These are phyloP conservation scores for Ophiosphaerella herpotricha DNA, from an alignment of 2,329 filamentous ascomycete species.

Conservation along the genomic window DNA sequence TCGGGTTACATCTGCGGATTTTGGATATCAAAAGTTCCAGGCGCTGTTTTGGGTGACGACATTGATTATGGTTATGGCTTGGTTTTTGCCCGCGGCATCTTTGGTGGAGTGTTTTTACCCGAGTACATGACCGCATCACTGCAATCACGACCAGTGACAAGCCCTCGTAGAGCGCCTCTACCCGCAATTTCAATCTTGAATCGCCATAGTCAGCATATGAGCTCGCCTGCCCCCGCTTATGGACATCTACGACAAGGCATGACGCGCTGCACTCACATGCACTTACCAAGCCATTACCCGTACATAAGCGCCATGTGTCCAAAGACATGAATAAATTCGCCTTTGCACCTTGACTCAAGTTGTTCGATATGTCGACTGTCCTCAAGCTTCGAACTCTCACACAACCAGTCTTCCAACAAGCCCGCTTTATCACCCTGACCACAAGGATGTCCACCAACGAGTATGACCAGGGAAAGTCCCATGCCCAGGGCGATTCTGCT, in stretches of 20 bases:
- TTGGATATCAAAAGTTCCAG: no score
- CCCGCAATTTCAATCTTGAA: no score
- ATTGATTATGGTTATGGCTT: no score
- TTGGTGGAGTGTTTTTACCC: not conserved
- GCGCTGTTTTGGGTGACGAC: no score
- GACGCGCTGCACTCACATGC: not conserved
- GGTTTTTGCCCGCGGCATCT: no score
- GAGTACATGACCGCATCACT: not conserved
- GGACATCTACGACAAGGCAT: slow-evolving; percentile 1
- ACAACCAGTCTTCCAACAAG: slow-evolving; percentile 19
- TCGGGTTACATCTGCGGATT: no score
- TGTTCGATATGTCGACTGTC: slow-evolving; percentile 21
- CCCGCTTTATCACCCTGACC: slow-evolving; percentile 15
- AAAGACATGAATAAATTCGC: not conserved
- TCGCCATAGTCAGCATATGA: no score
- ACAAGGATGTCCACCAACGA: slow-evolving; percentile 40
- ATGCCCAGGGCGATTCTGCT: slow-evolving; percentile 47
- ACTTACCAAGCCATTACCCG: not conserved
- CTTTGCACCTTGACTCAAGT: not conserved
- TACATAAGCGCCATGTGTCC: slow-evolving; percentile 4
- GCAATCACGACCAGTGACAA: not conserved
- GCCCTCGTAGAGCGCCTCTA: no score
- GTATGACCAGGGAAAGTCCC: slow-evolving; percentile 48
- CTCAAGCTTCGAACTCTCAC: slow-evolving; percentile 25
- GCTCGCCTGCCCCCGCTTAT: no score